These are phyloP conservation scores for Eucalyptus shirleyi DNA, from an alignment of 345 rosid species.

Conservation along the genomic window DNA sequence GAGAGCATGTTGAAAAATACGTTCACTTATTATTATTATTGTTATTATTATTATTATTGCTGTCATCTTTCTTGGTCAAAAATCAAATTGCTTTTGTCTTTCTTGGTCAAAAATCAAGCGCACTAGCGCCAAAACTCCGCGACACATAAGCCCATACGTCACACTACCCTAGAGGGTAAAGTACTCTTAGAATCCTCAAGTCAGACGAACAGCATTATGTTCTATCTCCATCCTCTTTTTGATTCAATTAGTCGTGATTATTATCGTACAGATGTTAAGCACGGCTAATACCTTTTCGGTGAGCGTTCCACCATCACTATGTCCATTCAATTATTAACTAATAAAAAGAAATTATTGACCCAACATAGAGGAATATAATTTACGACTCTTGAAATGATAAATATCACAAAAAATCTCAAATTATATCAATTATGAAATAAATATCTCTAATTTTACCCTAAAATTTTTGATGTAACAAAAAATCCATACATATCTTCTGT, in stretches of 20 bases:
- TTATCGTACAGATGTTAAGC: not conserved
- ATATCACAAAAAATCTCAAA: not conserved
- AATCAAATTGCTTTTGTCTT: not conserved
- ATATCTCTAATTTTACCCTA: no score
- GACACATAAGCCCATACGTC: not conserved
- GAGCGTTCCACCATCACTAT: not conserved
- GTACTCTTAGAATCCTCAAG: not conserved
- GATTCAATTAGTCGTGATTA: not conserved
- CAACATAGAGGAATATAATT: not conserved
- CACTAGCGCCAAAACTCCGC: not conserved
- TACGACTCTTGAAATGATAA: not conserved
- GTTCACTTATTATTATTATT: not conserved
- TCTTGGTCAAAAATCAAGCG: not conserved
- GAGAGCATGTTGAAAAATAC: not conserved
- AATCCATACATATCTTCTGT: no score
- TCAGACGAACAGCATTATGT: not conserved
- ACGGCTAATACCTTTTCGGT: not conserved
- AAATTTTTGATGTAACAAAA: not conserved
- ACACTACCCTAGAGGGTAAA: not conserved
- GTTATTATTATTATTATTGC: not conserved
- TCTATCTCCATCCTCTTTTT: not conserved
- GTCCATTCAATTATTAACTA: not conserved
- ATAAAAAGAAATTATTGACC: not conserved
- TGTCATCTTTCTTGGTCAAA: not conserved
- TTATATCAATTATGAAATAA: not conserved